Evolutionary conservation across 176 grass and related monocot genomes (phyloP).

Genomic region (Carex pumila): DNA sequence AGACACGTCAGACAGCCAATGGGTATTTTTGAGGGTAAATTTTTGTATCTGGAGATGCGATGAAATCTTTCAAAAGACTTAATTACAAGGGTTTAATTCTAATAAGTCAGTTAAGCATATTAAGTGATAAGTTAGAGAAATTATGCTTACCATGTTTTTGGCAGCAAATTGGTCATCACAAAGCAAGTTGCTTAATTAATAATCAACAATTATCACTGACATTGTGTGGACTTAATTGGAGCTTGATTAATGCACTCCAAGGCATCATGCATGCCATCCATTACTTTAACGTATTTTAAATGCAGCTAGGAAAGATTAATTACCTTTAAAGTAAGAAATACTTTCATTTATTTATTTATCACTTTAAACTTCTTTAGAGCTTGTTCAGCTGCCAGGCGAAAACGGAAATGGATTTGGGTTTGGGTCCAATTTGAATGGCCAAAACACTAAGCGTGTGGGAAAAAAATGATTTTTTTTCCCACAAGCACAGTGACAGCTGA

Average conservation of each 20-base stretch:
- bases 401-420: too few species aligned
- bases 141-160: slow-evolving; percentile 12
- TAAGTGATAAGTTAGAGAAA: not conserved
- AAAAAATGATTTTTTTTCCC: too few species aligned
- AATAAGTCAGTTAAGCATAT: slow-evolving; percentile 2
- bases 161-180: not conserved
- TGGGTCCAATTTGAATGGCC: too few species aligned
- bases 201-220: not conserved
- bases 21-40: too few species aligned
- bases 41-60: not conserved
- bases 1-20: too few species aligned
- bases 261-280: not conserved
- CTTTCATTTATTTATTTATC: not conserved
- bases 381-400: too few species aligned
- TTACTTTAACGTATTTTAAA: not conserved
- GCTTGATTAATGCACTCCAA: not conserved
- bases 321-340: too few species aligned
- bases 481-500: too few species aligned
- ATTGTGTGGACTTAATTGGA: slow-evolving; percentile 15
- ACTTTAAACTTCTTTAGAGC: not conserved
- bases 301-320: too few species aligned
- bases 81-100: slow-evolving; percentile 3
- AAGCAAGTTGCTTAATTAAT: slow-evolving; percentile 5
- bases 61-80: not conserved
- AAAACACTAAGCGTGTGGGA: too few species aligned